phyloP scores from a whole-genome alignment of 768 basidiomycete genomes.

The Boletus coccyginus region DNA sequence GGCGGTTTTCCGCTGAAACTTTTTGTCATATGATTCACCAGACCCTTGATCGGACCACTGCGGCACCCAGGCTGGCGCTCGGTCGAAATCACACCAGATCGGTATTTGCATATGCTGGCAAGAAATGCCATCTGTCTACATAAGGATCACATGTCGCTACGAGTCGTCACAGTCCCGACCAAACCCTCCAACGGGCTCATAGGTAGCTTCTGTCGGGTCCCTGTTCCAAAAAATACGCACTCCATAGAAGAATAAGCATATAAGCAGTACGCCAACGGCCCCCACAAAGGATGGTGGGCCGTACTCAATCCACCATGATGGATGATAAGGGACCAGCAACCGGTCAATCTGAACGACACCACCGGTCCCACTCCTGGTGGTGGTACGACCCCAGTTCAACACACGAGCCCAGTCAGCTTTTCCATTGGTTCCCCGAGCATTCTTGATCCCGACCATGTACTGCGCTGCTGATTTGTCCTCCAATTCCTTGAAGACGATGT shows the following conservation, averaged over 20 bases:
- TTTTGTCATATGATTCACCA: too few species aligned
- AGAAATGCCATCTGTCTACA: conserved; percentile 19
- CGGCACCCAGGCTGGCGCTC: background rate
- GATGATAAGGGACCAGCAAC: conserved; percentile 80
- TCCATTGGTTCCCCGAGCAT: conserved; percentile 63
- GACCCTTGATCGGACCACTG: too few species aligned
- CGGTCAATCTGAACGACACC: conserved; percentile 89
- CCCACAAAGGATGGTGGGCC: conserved; percentile 67
- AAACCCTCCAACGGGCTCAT: conserved; percentile 87
- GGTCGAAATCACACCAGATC: background rate
- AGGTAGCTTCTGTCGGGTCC: conserved; percentile 82
- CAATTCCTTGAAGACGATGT: conserved; percentile 70
- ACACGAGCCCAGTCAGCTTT: conserved; percentile 63
- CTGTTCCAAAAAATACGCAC: conserved; percentile 66
- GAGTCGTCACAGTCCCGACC: conserved; percentile 48
- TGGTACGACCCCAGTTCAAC: conserved; percentile 73
- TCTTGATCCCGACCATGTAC: conserved; percentile 71
- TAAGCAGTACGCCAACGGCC: conserved; percentile 53
- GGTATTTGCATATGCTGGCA: conserved; percentile 8
- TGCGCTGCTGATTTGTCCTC: conserved; percentile 39
- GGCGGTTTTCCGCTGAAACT: background rate
- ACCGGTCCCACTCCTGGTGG: conserved; percentile 68
- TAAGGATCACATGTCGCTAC: conserved; percentile 8
- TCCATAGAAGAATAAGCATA: conserved; percentile 71
- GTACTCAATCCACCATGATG: conserved; percentile 80